Base-by-base conservation (phyloP, 2,329 filamentous ascomycete species). In the Xylariaceae sp. region DNA sequence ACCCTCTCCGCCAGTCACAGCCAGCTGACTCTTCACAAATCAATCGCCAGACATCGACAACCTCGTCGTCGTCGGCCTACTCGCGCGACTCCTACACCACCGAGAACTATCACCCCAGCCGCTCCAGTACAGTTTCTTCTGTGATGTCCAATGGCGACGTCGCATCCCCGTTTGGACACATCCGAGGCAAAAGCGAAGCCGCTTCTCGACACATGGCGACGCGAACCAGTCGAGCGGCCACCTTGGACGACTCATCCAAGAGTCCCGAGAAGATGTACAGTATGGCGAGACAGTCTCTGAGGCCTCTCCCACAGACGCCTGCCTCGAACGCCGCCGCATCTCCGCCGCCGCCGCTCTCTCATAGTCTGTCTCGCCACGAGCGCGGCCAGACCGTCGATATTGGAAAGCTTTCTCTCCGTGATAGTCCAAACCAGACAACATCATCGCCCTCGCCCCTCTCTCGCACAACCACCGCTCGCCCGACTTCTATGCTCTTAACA, bases 111-210 rank as follows among this genome's bases (percentile, higher is more conserved):
- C 82, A 86, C 49, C 77, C 82, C 56, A 87, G 84, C 69, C 76
- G 80, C 56, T 84, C 85, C 45, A 90, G 87, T 72, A 88, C 88
- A 52, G 78, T 88, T 65, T 90, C 88, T 15, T 93, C 90, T 37
- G 81, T 85, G 64, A 82, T 82, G n/a, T 90, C 89, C 39, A 85
- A 83, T 71, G 78, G 78, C 51, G 83, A 84, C 72, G 73, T 74
- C 60, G 71, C 72, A 61, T 64, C 65, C 34, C 66, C 58, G 39
- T 68, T 74, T 61, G 80, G 81, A 53, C 90, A 93, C 70, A 88
- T 86, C 73, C 85, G 90, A 72, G 89, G 89, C 62, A 82, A 86
- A 73, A 93, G 89, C 75, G 89, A 94, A 78, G 82, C 82, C 59
- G 80, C 81, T 35, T 60, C 71, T 61, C 78, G 79, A 49, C 81